A percentile compares a stretch with the other conserved stretches of the same genome.
These are phyloP conservation scores for Cyberlindnera subsufficiens DNA, from an alignment of 805 yeast species.

Conservation along the genomic window DNA sequence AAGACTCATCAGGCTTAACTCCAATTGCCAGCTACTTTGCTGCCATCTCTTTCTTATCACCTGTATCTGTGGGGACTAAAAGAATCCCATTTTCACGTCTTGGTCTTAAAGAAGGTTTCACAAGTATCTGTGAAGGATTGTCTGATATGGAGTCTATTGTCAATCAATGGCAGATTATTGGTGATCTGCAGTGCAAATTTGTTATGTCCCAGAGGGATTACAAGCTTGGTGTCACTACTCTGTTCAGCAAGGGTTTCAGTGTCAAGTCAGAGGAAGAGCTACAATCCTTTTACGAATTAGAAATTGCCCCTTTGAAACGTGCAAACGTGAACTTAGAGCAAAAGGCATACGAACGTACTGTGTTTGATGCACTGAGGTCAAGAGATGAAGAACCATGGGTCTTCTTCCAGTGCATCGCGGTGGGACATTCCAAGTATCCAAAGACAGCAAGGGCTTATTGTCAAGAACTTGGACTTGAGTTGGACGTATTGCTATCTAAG, in stretches of 20 bases:
- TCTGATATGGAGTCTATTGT: constrained; percentile 9
- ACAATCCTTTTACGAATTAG: constrained; percentile 5
- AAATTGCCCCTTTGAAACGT: constrained; percentile 5
- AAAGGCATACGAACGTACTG: not conserved
- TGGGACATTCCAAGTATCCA: constrained; percentile 1
- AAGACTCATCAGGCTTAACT: constrained; percentile 9
- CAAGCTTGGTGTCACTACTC: constrained; percentile 8
- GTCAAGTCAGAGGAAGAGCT: constrained; percentile 2
- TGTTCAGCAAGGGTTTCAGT: constrained; percentile 8
- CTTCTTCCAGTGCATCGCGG: constrained; percentile 9
- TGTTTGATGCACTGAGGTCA: not conserved
- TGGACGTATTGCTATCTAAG: constrained; percentile 3
- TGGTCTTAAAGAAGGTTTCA: constrained; percentile 7
- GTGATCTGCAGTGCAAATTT: constrained; percentile 6
- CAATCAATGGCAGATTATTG: constrained; percentile 13
- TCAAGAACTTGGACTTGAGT: constrained; percentile 7
- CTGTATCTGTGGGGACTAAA: not conserved
- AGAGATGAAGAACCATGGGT: constrained; percentile 3
- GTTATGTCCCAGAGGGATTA: constrained; percentile 7
- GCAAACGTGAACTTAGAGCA: not conserved
- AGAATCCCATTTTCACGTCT: constrained; percentile 3
- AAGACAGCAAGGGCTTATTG: constrained; percentile 7
- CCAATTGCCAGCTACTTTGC: constrained; percentile 11
- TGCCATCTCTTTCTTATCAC: constrained; percentile 7
- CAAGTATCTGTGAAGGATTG: constrained; percentile 3